Evolutionary conservation across 2,329 filamentous ascomycete species (phyloP).

Genomic region (Colletotrichum karsti): DNA sequence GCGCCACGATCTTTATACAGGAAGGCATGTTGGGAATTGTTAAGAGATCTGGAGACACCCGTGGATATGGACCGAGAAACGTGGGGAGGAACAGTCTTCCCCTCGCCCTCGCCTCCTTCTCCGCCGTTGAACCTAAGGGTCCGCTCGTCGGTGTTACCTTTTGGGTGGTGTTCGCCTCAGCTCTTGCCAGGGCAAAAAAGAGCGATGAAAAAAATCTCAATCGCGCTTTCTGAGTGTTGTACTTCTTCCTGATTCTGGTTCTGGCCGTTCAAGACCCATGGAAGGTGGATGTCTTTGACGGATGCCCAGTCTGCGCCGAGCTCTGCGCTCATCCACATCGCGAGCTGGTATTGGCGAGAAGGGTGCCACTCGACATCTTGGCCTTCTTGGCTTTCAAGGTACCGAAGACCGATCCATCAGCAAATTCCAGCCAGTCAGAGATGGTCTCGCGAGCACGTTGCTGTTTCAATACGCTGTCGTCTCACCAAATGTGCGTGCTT

Average conservation of each 20-base stretch:
- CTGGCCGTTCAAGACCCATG: neutral
- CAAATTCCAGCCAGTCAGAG: slow-evolving; percentile 6
- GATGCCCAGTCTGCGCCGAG: slow-evolving; percentile 27
- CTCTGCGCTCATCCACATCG: slow-evolving; percentile 14
- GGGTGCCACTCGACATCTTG: slow-evolving; percentile 15
- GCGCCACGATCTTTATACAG: slow-evolving; percentile 23
- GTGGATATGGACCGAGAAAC: too few species aligned
- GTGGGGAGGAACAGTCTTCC: neutral
- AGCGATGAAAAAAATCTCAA: neutral
- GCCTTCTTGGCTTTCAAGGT: slow-evolving; percentile 26
- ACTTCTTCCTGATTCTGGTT: neutral
- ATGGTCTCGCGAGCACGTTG: slow-evolving; percentile 11
- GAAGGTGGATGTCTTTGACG: slow-evolving; percentile 18
- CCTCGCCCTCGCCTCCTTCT: neutral
- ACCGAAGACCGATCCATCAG: slow-evolving; percentile 3
- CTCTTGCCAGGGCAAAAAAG: neutral
- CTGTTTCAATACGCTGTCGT: slow-evolving; percentile 4
- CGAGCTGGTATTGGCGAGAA: slow-evolving; percentile 10
- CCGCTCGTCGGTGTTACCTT: neutral
- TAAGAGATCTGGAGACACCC: neutral
- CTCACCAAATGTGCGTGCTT: neutral
- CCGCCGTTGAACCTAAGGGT: neutral
- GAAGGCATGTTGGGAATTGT: neutral
- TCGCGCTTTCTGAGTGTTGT: neutral
- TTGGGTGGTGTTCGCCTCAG: neutral